Evolutionary conservation across 1,284 basidiomycete genomes (phyloP).

Genomic region (Pascua guehoae): DNA sequence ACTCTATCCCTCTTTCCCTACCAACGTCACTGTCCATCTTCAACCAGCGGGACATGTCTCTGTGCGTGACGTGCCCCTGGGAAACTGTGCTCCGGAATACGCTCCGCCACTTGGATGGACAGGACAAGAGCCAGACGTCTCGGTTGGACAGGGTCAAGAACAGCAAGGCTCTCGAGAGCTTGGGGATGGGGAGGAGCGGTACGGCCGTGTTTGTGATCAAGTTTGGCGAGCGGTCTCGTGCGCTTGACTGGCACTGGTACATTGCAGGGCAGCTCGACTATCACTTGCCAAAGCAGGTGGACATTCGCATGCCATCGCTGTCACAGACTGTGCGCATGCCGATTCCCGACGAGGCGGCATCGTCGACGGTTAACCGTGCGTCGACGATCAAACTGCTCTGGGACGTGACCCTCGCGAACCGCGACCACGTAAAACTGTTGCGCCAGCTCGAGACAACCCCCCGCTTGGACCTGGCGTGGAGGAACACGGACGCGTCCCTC

Average conservation of each 20-base stretch:
- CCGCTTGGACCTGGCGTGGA: conserved; percentile 42
- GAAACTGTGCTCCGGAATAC: conserved; percentile 9
- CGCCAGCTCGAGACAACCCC: conserved; percentile 18
- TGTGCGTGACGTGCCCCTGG: conserved; percentile 25
- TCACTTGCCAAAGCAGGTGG: conserved; percentile 34
- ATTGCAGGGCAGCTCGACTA: conserved; percentile 41
- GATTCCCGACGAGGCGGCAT: conserved; percentile 31
- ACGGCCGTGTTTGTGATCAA: conserved; percentile 39
- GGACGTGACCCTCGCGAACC: conserved; percentile 28
- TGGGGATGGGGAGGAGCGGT: conserved; percentile 9
- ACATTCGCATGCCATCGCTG: conserved; percentile 37
- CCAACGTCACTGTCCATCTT: conserved; percentile 40
- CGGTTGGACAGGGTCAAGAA: conserved; percentile 4
- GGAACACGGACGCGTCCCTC: conserved; percentile 29
- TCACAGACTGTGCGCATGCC: conserved; percentile 32
- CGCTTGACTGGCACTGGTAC: conserved; percentile 49
- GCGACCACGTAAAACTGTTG: conserved; percentile 27
- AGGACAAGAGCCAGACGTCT: background rate
- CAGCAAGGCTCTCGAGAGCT: conserved; percentile 6
- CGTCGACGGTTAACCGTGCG: conserved; percentile 19
- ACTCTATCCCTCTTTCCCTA: conserved; percentile 35
- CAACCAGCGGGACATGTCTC: conserved; percentile 41
- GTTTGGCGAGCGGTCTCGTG: conserved; percentile 37
- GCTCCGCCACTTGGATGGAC: background rate
- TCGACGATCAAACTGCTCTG: conserved; percentile 28